These are phyloP conservation scores for Starmera amethionina DNA, from an alignment of 805 yeast species.

Conservation along the genomic window DNA sequence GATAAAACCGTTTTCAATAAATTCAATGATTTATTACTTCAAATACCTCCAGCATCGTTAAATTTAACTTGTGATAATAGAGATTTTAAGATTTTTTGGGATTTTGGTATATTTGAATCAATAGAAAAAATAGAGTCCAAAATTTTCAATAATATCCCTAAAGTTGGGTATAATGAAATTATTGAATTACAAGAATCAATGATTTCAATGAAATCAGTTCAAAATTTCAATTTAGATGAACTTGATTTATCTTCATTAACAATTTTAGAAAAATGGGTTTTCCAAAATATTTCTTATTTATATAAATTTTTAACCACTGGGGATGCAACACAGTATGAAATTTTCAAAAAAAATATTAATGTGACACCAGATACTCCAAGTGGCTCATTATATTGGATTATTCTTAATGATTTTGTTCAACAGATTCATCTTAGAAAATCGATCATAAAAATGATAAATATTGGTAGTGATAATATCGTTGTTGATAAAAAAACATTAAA, in stretches of 20 bases:
- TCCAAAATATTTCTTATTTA: constrained; percentile 4
- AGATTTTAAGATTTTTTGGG: constrained; percentile 46
- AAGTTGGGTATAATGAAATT: constrained; percentile 6
- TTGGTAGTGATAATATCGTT: not conserved
- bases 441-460: not conserved
- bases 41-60: not conserved
- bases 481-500: constrained; percentile 2
- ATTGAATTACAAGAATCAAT: constrained; percentile 8
- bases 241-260: constrained; percentile 6
- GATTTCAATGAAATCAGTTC: constrained; percentile 3
- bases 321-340: not conserved
- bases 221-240: not conserved
- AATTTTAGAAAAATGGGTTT: constrained; percentile 14
- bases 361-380: constrained; percentile 6
- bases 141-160: constrained; percentile 8
- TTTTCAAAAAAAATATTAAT: constrained; percentile 2
- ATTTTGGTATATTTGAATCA: constrained; percentile 31
- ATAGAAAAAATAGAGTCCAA: constrained; percentile 2
- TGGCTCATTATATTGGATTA: constrained; percentile 10
- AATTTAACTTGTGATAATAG: constrained; percentile 40
- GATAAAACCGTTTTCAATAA: constrained; percentile 20
- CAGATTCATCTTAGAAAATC: constrained; percentile 12
- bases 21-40: constrained; percentile 18
- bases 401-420: constrained; percentile 8
- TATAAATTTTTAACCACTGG: constrained; percentile 2